A percentile compares a stretch with the other conserved stretches of the same genome.
Evolutionary conservation across 208 protist genomes (phyloP).

Genomic region (Angomonas desouzai): DNA sequence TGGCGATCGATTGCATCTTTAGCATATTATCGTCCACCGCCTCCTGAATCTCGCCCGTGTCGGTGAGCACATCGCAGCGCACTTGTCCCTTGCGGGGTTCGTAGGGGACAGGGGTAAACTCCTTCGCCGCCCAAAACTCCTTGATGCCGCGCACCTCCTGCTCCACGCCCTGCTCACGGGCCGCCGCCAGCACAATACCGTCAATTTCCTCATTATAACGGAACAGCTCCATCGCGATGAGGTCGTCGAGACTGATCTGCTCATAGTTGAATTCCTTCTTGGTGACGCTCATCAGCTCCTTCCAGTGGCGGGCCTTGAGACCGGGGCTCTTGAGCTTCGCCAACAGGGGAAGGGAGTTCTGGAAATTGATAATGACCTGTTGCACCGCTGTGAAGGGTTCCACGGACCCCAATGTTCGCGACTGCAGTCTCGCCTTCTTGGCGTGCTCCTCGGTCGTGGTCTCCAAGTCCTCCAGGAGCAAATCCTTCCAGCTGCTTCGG

Average conservation of each 20-base stretch:
- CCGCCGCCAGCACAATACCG: constrained; percentile 90
- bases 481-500: constrained; percentile 95
- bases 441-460: constrained; percentile 92
- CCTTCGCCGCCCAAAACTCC: constrained; percentile 92
- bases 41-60: constrained; percentile 95
- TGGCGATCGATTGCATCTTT: constrained; percentile 96
- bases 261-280: constrained; percentile 93
- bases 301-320: constrained; percentile 97
- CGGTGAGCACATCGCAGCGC: constrained; percentile 91
- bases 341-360: constrained; percentile 95
- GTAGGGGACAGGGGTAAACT: constrained; percentile 90
- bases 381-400: constrained; percentile 88
- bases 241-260: constrained; percentile 95
- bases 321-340: constrained; percentile 96
- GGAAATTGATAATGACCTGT: constrained; percentile 93
- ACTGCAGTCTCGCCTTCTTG: constrained; percentile 77
- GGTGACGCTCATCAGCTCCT: constrained; percentile 95
- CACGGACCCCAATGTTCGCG: constrained; percentile 83
- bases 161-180: constrained; percentile 96
- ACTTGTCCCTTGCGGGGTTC: constrained; percentile 83
- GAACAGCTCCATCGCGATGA: constrained; percentile 98
- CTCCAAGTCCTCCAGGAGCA: constrained; percentile 94
- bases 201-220: constrained; percentile 93
- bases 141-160: constrained; percentile 92
- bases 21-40: constrained; percentile 98